Conservation (phyloP, 2,329 filamentous ascomycete genomes). For the Myriosclerotinia duriaeana region DNA sequence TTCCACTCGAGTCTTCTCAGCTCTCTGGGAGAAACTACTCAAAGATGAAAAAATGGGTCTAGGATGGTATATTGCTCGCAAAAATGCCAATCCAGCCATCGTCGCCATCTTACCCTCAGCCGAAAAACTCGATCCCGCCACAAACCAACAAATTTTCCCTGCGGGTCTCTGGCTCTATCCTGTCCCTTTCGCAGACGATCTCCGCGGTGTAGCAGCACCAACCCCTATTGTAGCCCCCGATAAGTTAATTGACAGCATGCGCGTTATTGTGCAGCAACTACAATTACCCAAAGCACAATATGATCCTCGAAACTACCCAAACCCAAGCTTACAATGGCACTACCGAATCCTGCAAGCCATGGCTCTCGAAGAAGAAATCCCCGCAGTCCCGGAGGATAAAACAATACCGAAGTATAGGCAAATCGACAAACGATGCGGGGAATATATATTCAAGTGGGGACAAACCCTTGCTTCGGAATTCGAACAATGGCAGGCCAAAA, state of each 20-base stretch:
- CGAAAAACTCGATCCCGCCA: conserved; percentile 62
- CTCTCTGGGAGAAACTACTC: conserved; percentile 83
- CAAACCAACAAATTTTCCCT: conserved; percentile 69
- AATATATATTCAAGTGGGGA: conserved; percentile 76
- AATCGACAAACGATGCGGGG: conserved; percentile 78
- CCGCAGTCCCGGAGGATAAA: conserved; percentile 67
- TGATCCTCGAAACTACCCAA: conserved; percentile 84
- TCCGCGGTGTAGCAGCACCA: conserved; percentile 67
- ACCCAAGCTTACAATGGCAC: conserved; percentile 93
- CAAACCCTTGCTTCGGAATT: conserved; percentile 58
- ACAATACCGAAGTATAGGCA: conserved; percentile 82
- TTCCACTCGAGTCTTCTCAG: conserved; percentile 88
- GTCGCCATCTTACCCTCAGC: conserved; percentile 78
- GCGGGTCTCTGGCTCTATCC: conserved; percentile 87
- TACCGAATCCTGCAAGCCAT: conserved; percentile 91
- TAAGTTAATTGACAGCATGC: conserved; percentile 76
- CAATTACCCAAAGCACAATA: conserved; percentile 85
- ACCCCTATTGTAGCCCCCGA: conserved; percentile 61
- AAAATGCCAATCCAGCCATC: conserved; percentile 75
- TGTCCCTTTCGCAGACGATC: conserved; percentile 85
- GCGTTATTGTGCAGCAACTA: conserved; percentile 67
- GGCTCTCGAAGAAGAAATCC: conserved; percentile 87
- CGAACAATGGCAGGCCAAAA: not conserved
- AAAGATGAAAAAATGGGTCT: conserved; percentile 77
- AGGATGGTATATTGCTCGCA: conserved; percentile 84